Conservation (phyloP, 805 yeast genomes). For the Wickerhamomyces sydowiorum region DNA sequence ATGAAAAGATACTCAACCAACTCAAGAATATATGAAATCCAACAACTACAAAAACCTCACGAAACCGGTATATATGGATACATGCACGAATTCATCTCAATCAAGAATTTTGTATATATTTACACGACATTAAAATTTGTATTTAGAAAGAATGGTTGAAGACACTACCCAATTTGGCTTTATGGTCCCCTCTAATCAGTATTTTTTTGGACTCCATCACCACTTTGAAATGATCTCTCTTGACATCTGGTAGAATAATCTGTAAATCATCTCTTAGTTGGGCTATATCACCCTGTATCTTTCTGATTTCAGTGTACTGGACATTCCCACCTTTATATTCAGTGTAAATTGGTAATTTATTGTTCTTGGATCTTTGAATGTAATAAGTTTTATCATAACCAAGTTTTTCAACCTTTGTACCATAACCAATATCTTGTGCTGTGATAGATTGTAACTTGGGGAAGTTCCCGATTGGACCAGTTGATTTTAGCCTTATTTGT, state of each 20-base stretch:
- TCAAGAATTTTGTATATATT: too few species aligned
- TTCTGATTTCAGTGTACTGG: conserved; percentile 67
- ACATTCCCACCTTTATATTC: conserved; percentile 58
- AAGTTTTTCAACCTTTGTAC: conserved; percentile 14
- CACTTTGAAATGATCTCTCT: conserved; percentile 41
- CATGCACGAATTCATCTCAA: too few species aligned
- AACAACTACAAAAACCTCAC: background rate
- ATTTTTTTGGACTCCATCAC: conserved; percentile 46
- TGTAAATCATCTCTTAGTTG: conserved; percentile 65
- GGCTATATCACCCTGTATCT: conserved; percentile 60
- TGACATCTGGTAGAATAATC: conserved; percentile 39
- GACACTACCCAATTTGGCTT: conserved; percentile 10
- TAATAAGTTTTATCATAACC: conserved; percentile 25
- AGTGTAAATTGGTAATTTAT: conserved; percentile 78
- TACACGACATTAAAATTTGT: conserved; percentile 1
- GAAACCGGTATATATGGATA: too few species aligned
- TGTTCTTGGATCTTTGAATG: conserved; percentile 45
- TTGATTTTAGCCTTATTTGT: conserved; percentile 2
- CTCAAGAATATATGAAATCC: background rate
- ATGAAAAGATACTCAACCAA: background rate
- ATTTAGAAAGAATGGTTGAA: conserved; percentile 14
- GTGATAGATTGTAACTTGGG: conserved; percentile 3
- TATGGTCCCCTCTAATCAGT: conserved; percentile 20
- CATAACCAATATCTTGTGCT: conserved; percentile 22
- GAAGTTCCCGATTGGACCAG: background rate